Evolutionary conservation across 2,329 filamentous ascomycete genomes (phyloP).

Genomic region (Orbilia quercus): DNA sequence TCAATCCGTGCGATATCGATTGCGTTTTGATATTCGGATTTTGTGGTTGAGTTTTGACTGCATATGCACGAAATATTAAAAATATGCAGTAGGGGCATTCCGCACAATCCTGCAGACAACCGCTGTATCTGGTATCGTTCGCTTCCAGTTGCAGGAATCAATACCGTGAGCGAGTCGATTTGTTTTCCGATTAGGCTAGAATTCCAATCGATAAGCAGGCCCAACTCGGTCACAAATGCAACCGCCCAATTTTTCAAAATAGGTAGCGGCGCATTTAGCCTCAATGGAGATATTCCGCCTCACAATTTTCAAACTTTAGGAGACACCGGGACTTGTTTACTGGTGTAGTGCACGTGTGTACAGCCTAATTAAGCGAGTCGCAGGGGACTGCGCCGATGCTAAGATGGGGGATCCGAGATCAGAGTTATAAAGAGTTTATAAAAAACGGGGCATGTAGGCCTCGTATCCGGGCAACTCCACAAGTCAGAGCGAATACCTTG

Average conservation of each 20-base stretch:
- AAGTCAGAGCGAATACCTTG: conserved; percentile 20
- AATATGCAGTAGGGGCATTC: conserved; percentile 32
- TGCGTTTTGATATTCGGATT: conserved; percentile 17
- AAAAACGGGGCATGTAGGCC: conserved; percentile 28
- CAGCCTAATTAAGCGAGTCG: conserved; percentile 45
- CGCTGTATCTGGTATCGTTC: conserved; percentile 12
- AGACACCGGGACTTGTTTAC: conserved; percentile 11
- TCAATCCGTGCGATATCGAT: background rate
- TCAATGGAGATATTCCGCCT: conserved; percentile 54
- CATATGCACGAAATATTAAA: conserved; percentile 35
- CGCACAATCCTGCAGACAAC: conserved; percentile 21
- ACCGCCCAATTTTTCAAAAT: conserved; percentile 16
- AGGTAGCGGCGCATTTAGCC: conserved; percentile 42
- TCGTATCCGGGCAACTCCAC: conserved; percentile 29
- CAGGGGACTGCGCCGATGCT: conserved; percentile 18
- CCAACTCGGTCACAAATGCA: background rate
- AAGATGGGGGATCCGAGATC: conserved; percentile 51
- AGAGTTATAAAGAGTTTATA: conserved; percentile 52
- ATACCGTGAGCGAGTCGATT: conserved; percentile 11
- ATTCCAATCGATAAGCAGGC: conserved; percentile 32
- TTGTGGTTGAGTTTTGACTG: background rate
- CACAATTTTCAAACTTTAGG: conserved; percentile 5
- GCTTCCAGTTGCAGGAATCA: conserved; percentile 28
- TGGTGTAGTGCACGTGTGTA: conserved; percentile 39
- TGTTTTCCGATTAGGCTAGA: conserved; percentile 36